Base-by-base conservation (phyloP, 2,329 filamentous ascomycete genomes). In the Lizonia empirigonia region DNA sequence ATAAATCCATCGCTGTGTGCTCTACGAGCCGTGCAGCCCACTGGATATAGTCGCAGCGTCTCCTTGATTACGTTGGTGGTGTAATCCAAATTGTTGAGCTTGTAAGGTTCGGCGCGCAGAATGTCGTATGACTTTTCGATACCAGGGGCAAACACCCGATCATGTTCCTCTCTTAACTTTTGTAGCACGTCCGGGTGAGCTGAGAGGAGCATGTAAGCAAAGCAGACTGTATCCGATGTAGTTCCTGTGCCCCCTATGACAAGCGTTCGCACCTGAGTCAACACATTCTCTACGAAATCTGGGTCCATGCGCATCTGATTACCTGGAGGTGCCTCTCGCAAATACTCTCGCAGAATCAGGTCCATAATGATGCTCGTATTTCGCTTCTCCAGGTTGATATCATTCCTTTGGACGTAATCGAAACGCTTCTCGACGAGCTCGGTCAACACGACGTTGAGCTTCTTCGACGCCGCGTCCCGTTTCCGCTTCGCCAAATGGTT, bases 31-130 rank as follows among this genome's bases (percentile, higher is more conserved):
- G 75, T 76, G 16, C 74, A 76, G 0, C 69, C 81, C 1, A 82
- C 76, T 0, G 81, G 79, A 56, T 77, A 81, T 26, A 84, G 60
- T 5, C 82, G 75, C 3, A 85, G 70, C 1, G 76, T 74, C 65
- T 85, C 82, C 50, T 80, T 80, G 53, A 82, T 74, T 7, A 82
- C 74, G 20, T 80, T 81, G 5, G 68, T 69, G 3, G 80, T 82
- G 62, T 82, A 84, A 0, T 76, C 73, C 19, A 85, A 72, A 33
- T 76, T 70, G 63, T 80, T 82, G 40, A 85, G 71, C 3, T 79
- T 70, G 20, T 74, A 64, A 0, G 79, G 76, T 20, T 80, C 69
- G 2, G 71, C 55, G 26, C 70, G 64, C 16, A 85, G 70, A 22
- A 72, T 64, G 2, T 65, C 58, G 23, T 73, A 74, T 0, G 74